A percentile compares a stretch with the other conserved stretches of the same genome.
phyloP scores from a whole-genome alignment of 73 alveolate species.

The Durusdinium trenchii region DNA sequence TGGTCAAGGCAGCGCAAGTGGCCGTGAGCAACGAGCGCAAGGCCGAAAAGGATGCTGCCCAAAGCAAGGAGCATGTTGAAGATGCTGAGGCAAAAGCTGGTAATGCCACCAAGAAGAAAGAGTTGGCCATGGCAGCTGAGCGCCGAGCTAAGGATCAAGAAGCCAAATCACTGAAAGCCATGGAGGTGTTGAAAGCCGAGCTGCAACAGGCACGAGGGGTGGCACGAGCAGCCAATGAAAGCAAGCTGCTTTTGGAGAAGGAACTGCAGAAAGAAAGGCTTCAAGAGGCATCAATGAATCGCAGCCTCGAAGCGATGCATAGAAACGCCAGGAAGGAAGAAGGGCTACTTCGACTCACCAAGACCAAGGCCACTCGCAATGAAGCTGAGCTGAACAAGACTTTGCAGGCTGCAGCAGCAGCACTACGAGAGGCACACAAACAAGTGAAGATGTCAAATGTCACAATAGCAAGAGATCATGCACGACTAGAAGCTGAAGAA shows the following conservation, averaged over 20 bases:
- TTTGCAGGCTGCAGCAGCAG: too few species aligned
- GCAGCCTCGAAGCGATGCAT: background rate
- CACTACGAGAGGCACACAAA: too few species aligned
- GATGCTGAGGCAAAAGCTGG: background rate
- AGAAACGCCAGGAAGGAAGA: background rate
- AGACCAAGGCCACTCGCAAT: background rate
- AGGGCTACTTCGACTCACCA: background rate
- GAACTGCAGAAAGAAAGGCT: background rate
- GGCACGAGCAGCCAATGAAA: background rate
- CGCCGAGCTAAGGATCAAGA: background rate
- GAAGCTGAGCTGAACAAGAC: background rate
- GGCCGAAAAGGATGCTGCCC: too few species aligned
- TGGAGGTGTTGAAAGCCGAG: background rate
- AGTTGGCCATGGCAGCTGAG: background rate
- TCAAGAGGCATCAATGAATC: background rate
- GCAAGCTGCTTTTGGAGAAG: background rate
- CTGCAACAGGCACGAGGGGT: background rate
- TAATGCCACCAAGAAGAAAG: slow-evolving; percentile 19
- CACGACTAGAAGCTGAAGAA: too few species aligned
- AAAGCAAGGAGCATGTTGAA: background rate
- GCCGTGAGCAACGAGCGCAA: too few species aligned
- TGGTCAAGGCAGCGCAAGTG: background rate
- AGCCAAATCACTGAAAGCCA: background rate
- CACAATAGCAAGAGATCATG: too few species aligned
- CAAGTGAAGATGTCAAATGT: too few species aligned